Percentiles rank a stretch among this genome's conserved stretches.
Evolutionary conservation across 805 yeast species (phyloP).

Genomic region (Barnettozyma vustinii): DNA sequence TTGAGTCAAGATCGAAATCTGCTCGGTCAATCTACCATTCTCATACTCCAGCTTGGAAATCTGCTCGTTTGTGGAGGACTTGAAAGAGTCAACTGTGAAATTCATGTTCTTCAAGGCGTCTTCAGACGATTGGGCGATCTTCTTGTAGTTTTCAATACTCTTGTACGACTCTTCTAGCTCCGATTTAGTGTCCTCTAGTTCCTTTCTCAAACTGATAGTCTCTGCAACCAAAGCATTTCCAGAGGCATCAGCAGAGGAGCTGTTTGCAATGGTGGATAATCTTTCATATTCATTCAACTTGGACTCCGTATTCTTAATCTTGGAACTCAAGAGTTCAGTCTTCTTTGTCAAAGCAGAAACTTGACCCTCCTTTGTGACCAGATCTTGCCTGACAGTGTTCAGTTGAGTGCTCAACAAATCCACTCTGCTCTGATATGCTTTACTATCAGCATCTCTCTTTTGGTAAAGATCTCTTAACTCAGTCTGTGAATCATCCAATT

Average conservation of each 20-base stretch:
- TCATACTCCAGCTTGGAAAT: constrained; percentile 18
- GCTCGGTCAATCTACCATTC: constrained; percentile 18
- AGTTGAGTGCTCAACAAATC: constrained; percentile 47
- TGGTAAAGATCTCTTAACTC: constrained; percentile 50
- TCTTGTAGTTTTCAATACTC: constrained; percentile 55
- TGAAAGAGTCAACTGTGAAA: constrained; percentile 45
- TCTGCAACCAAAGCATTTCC: constrained; percentile 25
- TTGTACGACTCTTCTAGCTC: constrained; percentile 54
- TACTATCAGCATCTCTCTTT: constrained; percentile 51
- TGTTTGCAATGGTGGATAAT: constrained; percentile 6
- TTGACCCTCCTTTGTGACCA: constrained; percentile 35
- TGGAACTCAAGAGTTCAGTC: constrained; percentile 29
- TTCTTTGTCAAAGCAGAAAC: constrained; percentile 37
- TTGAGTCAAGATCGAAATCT: constrained; percentile 25
- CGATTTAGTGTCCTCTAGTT: constrained; percentile 41
- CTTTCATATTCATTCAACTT: constrained; percentile 28
- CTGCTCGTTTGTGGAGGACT: constrained; percentile 20
- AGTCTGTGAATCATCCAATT: constrained; percentile 39
- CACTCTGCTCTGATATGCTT: constrained; percentile 54
- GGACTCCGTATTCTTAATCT: constrained; percentile 25
- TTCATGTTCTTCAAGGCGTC: constrained; percentile 53
- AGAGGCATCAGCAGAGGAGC: constrained; percentile 23
- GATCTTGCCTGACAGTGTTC: constrained; percentile 34
- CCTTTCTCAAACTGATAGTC: constrained; percentile 29
- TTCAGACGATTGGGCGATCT: constrained; percentile 63